These are phyloP conservation scores for Vigna unguiculata DNA, from an alignment of 306 rosid genomes.

Conservation along the genomic window DNA sequence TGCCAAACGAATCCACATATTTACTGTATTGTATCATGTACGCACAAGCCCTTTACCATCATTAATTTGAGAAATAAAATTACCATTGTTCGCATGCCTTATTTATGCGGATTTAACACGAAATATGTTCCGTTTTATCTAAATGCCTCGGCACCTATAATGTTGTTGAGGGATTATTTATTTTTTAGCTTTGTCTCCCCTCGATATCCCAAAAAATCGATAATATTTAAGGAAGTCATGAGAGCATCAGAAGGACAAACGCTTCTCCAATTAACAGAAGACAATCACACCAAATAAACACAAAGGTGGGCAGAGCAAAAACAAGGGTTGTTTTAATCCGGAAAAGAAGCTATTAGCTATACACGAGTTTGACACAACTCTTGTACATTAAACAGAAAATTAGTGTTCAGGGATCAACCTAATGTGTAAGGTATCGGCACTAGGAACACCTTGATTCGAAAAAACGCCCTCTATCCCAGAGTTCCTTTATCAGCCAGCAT, in stretches of 20 bases:
- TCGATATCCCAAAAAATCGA: neutral
- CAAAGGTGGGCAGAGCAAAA: conserved; percentile 14
- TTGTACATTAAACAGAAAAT: conserved; percentile 38
- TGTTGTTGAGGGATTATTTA: neutral
- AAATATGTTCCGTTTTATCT: neutral
- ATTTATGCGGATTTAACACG: neutral
- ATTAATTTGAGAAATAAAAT: conserved; percentile 9
- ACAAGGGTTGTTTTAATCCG: conserved; percentile 10
- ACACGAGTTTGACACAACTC: conserved; percentile 42
- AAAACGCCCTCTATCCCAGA: conserved; percentile 43
- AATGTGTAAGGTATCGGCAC: conserved; percentile 35
- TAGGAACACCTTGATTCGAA: conserved; percentile 7
- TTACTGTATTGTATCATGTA: neutral
- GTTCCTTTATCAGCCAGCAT: conserved; percentile 38
- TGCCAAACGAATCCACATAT: neutral
- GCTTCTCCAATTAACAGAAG: conserved; percentile 4
- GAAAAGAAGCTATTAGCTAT: conserved; percentile 44
- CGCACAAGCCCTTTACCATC: neutral
- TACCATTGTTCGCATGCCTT: neutral
- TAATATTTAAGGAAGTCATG: neutral
- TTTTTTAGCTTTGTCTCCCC: neutral
- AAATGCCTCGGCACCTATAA: neutral
- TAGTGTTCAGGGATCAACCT: conserved; percentile 38
- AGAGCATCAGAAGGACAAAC: neutral
- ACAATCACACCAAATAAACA: conserved; percentile 36